phyloP scores from a whole-genome alignment of 805 yeast species.

The Yarrowia keelungensis region DNA sequence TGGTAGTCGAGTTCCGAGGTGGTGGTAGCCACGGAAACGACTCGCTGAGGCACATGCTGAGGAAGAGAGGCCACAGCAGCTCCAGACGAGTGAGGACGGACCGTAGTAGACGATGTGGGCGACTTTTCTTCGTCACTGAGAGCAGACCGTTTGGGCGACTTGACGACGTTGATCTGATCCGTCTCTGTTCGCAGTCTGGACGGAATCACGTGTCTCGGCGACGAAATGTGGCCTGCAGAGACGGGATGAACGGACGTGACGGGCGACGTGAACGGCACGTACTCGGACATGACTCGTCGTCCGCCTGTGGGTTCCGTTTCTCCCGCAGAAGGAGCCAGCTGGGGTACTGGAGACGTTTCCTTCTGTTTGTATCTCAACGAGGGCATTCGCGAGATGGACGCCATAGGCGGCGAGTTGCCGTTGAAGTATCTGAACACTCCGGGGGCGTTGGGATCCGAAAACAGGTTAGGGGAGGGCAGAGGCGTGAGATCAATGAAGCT shows the following conservation, averaged over 20 bases:
- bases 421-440: constrained; percentile 37
- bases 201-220: constrained; percentile 6
- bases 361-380: constrained; percentile 33
- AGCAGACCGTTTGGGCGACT: constrained; percentile 11
- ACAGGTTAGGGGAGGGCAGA: constrained; percentile 44
- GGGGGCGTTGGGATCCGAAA: constrained; percentile 40
- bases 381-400: constrained; percentile 39
- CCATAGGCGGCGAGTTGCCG: constrained; percentile 37
- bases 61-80: constrained; percentile 9
- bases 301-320: constrained; percentile 8
- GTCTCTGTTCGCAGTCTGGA: constrained; percentile 11
- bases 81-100: constrained; percentile 9
- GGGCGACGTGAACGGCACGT: not conserved
- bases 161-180: constrained; percentile 5
- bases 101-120: not conserved
- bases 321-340: constrained; percentile 14
- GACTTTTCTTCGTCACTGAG: constrained; percentile 9
- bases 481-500: constrained; percentile 45
- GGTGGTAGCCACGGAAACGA: constrained; percentile 22
- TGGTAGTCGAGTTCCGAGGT: constrained; percentile 20
- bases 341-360: constrained; percentile 18
- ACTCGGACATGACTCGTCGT: constrained; percentile 23
- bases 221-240: not conserved
- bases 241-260: not conserved
- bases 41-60: constrained; percentile 32